Base-by-base conservation (phyloP, 108 stramenopile genomes). In the Aurantiochytrium sp. region DNA sequence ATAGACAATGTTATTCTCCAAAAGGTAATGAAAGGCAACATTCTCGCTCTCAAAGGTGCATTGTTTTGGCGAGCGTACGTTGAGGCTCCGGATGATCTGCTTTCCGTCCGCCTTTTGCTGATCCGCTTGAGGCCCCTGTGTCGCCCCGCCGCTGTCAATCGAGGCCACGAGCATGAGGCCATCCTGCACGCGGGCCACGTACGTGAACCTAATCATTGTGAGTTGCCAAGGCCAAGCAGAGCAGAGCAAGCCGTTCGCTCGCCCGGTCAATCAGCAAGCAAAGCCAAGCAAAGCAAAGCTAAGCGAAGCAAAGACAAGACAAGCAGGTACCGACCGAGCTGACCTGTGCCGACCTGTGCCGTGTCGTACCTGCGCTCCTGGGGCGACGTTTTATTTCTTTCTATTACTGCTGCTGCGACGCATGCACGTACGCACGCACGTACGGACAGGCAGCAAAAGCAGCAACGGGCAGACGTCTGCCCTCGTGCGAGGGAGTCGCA, bases 21-120 rank as follows among this genome's bases (percentile, higher is more conserved):
- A 90, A 87, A 98, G 94, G 90, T 97, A 98, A 90, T 97, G 97
- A 90, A 98, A 98, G 18, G 87, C 28, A 43, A 53, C 93, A 5
- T 59, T 93, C 5, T 91, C 89, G 29, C 90, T 87, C 60, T 94
- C 94, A 57, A 94, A 91, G 58, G 92, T 92, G 87, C 92, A 92
- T 72, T 94, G 93, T 12, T 93, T 72, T 28, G 90, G 64, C 25
- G 91, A 92, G 23, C 93, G 88, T 28, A 91, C 28, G 71, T 92
- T 93, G 87, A 94, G 88, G 19, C 58, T 88, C 28, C 91, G 91
- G 18, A 94, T 60, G 45, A 94, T 87, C 72, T 94, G 92, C 59
- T 94, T 94, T 23, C 91, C 94, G 55, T 94, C 93, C 1, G 53
- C 64, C 71, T 93, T 92, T 72, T 72, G 90, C 59, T 76, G 47